A percentile compares a stretch with the other conserved stretches of the same genome.
Evolutionary conservation across 345 rosid species (phyloP).

Genomic region (Alliaria petiolata): DNA sequence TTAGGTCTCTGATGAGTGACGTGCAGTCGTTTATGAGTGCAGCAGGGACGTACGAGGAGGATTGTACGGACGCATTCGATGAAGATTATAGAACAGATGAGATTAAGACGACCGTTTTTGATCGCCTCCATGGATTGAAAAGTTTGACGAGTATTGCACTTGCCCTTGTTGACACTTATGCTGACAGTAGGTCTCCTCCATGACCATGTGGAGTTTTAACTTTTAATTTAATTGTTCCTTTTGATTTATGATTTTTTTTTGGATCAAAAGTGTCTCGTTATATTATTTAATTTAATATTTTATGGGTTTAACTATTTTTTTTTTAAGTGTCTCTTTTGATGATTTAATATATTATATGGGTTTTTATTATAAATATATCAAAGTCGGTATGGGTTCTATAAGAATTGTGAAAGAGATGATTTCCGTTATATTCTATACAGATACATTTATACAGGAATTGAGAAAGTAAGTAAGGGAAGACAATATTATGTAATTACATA

Average conservation of each 20-base stretch:
- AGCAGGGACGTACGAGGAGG: conserved; percentile 80
- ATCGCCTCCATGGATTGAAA: conserved; percentile 46
- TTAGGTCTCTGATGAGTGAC: conserved; percentile 77
- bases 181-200: conserved; percentile 27
- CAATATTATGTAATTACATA: too few species aligned
- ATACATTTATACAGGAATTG: too few species aligned
- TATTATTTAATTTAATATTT: neutral
- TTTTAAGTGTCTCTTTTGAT: neutral
- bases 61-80: conserved; percentile 75
- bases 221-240: neutral
- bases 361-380: neutral
- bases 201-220: too few species aligned
- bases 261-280: neutral
- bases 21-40: conserved; percentile 96
- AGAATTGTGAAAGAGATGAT: too few species aligned
- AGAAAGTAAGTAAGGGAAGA: too few species aligned
- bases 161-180: conserved; percentile 45
- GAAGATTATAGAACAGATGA: conserved; percentile 41
- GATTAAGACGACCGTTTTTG: conserved; percentile 41
- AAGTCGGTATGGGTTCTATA: too few species aligned
- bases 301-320: too few species aligned
- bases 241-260: neutral
- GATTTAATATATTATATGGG: neutral
- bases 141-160: conserved; percentile 80
- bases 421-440: too few species aligned